These are phyloP conservation scores for Kluyveromyces wickerhamii DNA, from an alignment of 805 yeast species.

Conservation along the genomic window DNA sequence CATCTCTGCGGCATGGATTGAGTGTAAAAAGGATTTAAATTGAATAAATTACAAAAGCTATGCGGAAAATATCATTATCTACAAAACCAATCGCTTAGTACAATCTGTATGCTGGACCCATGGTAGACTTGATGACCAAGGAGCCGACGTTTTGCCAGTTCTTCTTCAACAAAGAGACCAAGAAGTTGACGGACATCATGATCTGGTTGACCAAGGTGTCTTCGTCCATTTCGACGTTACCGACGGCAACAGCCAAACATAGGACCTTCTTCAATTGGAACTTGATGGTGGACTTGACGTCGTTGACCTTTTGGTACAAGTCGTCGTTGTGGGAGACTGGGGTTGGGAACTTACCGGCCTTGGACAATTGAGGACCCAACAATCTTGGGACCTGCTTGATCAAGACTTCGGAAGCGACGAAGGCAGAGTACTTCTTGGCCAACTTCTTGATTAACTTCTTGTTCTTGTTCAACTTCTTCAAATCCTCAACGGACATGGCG, in stretches of 20 bases:
- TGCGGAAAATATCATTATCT: no score
- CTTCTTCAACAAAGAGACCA: slow-evolving; percentile 98
- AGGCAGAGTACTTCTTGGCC: slow-evolving; percentile 99
- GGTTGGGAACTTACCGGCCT: slow-evolving; percentile 99
- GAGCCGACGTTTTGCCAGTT: slow-evolving; percentile 99
- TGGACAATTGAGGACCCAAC: slow-evolving; percentile 99
- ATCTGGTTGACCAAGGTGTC: slow-evolving; percentile 94
- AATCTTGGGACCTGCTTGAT: slow-evolving; percentile 99
- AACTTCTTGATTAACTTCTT: slow-evolving; percentile 99
- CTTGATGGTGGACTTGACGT: slow-evolving; percentile 98
- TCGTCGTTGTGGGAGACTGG: slow-evolving; percentile 99
- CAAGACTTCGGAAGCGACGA: slow-evolving; percentile 97
- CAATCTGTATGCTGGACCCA: slow-evolving; percentile 99
- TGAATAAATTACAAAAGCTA: no score
- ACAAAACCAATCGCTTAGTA: no score
- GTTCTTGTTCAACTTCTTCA: slow-evolving; percentile 99
- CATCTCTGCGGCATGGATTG: no score
- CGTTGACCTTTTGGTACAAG: slow-evolving; percentile 89
- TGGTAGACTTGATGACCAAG: slow-evolving; percentile 95
- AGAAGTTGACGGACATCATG: slow-evolving; percentile 98
- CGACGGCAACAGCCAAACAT: slow-evolving; percentile 99
- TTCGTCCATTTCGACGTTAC: slow-evolving; percentile 99
- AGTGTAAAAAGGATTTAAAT: no score
- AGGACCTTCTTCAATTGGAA: slow-evolving; percentile 99
- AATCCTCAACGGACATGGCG: slow-evolving; percentile 99